Base-by-base conservation (phyloP, 2,329 filamentous ascomycete genomes). In the Nemania serpens region DNA sequence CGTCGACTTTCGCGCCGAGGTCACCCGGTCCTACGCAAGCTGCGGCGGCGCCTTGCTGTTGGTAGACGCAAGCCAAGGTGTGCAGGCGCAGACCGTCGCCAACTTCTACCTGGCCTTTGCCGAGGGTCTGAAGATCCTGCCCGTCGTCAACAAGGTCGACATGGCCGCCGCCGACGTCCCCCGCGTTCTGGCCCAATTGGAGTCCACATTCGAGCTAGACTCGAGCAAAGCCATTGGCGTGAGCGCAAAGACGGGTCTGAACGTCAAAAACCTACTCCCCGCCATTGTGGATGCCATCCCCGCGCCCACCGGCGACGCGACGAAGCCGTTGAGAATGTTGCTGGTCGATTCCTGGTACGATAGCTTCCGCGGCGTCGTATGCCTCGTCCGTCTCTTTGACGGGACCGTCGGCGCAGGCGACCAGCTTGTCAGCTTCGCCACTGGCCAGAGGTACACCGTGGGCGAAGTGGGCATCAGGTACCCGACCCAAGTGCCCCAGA, bases 301-400 rank as follows among this genome's bases (percentile, higher is more conserved):
- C 18, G 85, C 87, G 42, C 95, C 95, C 0, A 76, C 84, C 0
- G 95, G 95, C 4, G 88, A 95, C 68, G 78, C 82, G 55, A 82
- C 77, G 15, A 90, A 88, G 69, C 91, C 93, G 1, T 76, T 97
- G 58, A 88, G 91, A 61, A 84, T 98, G 77, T 81, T 99, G 49
- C 86, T 99, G 13, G 93, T 99, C 29, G 95, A 99, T 76, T 97
- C 93, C 20, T 99, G 95, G 95, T 99, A 99, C 74, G 93, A 97
- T 72, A 93, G 89, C 62, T 99, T 97, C 76, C 90, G 93, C 67
- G 95, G 95, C 12, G 95, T 99, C 37, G 90, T 98, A 55, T 83
- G 97, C 53, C 82, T 99, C 6, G 93, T 99, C 12, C 84, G 95
- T 11, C 82, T 99, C 17, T 99, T 99, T 70, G 93, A 98, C 66